phyloP scores from a whole-genome alignment of 495 filamentous ascomycete genomes.

The Penicillium alfredii region DNA sequence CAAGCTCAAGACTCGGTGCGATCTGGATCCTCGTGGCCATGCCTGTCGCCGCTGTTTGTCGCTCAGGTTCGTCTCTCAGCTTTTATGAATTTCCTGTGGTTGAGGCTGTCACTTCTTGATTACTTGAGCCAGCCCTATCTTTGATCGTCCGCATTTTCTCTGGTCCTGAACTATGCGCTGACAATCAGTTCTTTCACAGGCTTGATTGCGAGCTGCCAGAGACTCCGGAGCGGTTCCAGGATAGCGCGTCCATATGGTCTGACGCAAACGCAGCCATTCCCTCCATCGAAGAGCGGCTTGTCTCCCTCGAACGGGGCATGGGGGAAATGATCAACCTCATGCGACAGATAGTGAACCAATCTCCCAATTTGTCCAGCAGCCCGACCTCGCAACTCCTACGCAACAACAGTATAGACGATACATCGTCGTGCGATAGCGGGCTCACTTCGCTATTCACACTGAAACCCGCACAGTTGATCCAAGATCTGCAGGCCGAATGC shows the following conservation, averaged over 20 bases:
- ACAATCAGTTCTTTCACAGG: conserved; percentile 15
- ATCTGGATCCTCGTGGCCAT: conserved; percentile 36
- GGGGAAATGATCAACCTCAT: conserved; percentile 36
- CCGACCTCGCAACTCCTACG: conserved; percentile 12
- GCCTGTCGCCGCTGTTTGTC: conserved; percentile 39
- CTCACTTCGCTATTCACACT: conserved; percentile 19
- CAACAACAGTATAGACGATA: conserved; percentile 25
- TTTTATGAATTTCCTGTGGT: not conserved
- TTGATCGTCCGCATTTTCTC: conserved; percentile 1
- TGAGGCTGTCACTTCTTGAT: not conserved
- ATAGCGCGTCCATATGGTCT: conserved; percentile 30
- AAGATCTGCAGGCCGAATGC: conserved; percentile 32
- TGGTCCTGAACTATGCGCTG: conserved; percentile 6
- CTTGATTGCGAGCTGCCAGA: conserved; percentile 39
- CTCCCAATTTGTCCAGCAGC: conserved; percentile 16
- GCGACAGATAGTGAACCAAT: conserved; percentile 31
- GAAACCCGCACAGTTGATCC: conserved; percentile 33
- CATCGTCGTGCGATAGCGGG: conserved; percentile 14
- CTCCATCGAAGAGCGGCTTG: conserved; percentile 36
- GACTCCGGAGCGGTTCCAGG: conserved; percentile 32
- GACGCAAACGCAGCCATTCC: conserved; percentile 31
- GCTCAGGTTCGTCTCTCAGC: conserved; percentile 24
- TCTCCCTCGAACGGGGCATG: conserved; percentile 34
- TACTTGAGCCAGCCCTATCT: not conserved
- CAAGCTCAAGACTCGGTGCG: conserved; percentile 40